Evolutionary conservation across 495 filamentous ascomycete genomes (phyloP).

Genomic region (Niebla homalea): DNA sequence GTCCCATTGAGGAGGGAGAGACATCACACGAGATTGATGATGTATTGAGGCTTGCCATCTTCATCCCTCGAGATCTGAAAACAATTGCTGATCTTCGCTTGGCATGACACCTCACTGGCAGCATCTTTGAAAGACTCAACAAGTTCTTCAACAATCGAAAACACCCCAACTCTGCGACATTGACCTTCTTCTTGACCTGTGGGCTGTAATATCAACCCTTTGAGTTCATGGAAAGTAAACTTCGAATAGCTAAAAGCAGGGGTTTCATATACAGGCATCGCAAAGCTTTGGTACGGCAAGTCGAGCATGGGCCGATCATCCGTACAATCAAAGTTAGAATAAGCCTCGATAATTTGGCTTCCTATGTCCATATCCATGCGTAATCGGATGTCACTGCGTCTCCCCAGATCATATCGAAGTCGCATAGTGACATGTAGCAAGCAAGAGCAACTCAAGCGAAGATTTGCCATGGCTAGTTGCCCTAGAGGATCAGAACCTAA

Average conservation of each 20-base stretch:
- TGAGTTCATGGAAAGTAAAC: not conserved
- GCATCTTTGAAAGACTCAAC: not conserved
- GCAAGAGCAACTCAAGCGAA: not conserved
- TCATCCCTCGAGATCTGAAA: not conserved
- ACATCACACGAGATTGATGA: not conserved
- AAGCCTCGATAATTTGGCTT: too few species aligned
- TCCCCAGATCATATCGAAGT: too few species aligned
- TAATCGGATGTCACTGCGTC: too few species aligned
- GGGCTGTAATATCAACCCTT: not conserved
- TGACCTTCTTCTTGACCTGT: not conserved
- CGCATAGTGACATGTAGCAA: not conserved
- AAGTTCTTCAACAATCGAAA: not conserved
- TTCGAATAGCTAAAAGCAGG: not conserved
- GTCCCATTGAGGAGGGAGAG: not conserved
- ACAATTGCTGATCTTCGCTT: not conserved
- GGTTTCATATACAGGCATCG: too few species aligned
- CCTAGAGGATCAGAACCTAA: not conserved
- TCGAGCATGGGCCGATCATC: too few species aligned
- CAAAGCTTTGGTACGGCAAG: too few species aligned
- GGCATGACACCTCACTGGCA: not conserved
- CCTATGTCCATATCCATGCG: too few species aligned
- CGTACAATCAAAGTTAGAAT: too few species aligned
- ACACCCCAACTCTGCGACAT: conserved; percentile 1
- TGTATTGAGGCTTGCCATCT: not conserved
- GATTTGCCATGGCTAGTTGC: not conserved